Evolutionary conservation across 768 basidiomycete species (phyloP).

Genomic region (Gloeopeniophorella convolvens): DNA sequence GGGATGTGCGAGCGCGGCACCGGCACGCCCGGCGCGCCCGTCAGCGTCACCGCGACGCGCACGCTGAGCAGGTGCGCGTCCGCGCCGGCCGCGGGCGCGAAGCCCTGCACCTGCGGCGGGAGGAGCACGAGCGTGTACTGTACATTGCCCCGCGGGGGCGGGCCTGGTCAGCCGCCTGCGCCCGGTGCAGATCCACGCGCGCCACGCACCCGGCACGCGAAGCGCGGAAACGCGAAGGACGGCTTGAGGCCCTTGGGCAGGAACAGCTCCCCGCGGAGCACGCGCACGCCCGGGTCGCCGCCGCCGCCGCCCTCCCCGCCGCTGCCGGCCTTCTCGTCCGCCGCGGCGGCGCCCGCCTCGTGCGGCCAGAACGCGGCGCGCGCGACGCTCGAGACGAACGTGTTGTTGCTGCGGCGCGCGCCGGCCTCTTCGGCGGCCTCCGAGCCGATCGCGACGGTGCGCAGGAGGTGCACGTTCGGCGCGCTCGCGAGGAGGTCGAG

Average conservation of each 20-base stretch:
- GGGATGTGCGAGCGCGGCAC: conserved; percentile 44
- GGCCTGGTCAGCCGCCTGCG: too few species aligned
- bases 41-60: conserved; percentile 34
- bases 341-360: conserved; percentile 27
- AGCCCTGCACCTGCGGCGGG: conserved; percentile 39
- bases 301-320: too few species aligned
- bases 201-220: conserved; percentile 44
- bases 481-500: conserved; percentile 43
- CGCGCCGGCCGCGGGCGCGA: conserved; percentile 26
- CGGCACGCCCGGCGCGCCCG: conserved; percentile 35
- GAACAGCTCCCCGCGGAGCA: conserved; percentile 46
- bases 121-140: conserved; percentile 43
- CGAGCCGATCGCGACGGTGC: conserved; percentile 41
- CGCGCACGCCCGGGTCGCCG: conserved; percentile 27
- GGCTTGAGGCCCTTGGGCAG: conserved; percentile 40
- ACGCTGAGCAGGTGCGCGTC: conserved; percentile 33
- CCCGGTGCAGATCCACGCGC: too few species aligned
- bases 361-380: conserved; percentile 47
- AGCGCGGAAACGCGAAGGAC: conserved; percentile 38
- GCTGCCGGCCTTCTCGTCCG: neutral
- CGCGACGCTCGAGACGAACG: conserved; percentile 37
- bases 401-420: conserved; percentile 39
- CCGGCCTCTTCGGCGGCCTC: conserved; percentile 6
- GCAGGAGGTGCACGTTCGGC: conserved; percentile 37
- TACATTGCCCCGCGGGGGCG: conserved; percentile 1